Evolutionary conservation across 495 filamentous ascomycete genomes (phyloP).

Genomic region (Physcia stellaris): DNA sequence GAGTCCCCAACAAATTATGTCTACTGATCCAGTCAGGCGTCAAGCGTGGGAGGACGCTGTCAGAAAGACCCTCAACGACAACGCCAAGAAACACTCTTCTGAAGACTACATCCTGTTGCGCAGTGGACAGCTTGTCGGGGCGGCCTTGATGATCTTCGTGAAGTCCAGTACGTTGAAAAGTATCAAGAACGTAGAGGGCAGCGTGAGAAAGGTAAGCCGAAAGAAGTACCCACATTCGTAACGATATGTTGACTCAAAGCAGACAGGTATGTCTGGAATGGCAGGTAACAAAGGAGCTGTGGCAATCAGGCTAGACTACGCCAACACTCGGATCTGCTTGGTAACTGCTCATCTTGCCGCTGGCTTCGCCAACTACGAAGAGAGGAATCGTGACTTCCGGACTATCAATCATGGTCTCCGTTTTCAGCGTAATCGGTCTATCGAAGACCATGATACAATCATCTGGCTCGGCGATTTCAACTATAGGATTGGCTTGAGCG

Average conservation of each 20-base stretch:
- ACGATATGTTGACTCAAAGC: constrained; percentile 6
- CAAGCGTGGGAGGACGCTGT: constrained; percentile 80
- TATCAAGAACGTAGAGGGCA: constrained; percentile 94
- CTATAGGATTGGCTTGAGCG: constrained; percentile 79
- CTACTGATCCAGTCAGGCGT: constrained; percentile 77
- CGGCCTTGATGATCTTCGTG: constrained; percentile 82
- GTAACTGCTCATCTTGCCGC: constrained; percentile 95
- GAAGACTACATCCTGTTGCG: constrained; percentile 80
- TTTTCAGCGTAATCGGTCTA: constrained; percentile 79
- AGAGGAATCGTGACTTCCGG: constrained; percentile 81
- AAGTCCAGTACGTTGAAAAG: constrained; percentile 57
- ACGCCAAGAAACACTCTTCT: constrained; percentile 42
- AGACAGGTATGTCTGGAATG: constrained; percentile 92
- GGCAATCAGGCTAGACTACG: constrained; percentile 90
- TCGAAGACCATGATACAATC: constrained; percentile 87
- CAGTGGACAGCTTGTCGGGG: constrained; percentile 89
- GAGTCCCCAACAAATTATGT: constrained; percentile 98
- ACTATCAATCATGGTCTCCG: constrained; percentile 79
- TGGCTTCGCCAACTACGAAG: constrained; percentile 94
- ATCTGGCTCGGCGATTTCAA: constrained; percentile 99
- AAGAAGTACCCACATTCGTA: background rate
- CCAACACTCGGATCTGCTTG: constrained; percentile 86
- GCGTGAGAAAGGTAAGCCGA: constrained; percentile 65
- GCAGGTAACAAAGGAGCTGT: constrained; percentile 98
- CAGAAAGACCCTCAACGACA: constrained; percentile 56